These are phyloP conservation scores for Cyclocybe cylindracea DNA, from an alignment of 768 basidiomycete genomes.

Conservation along the genomic window DNA sequence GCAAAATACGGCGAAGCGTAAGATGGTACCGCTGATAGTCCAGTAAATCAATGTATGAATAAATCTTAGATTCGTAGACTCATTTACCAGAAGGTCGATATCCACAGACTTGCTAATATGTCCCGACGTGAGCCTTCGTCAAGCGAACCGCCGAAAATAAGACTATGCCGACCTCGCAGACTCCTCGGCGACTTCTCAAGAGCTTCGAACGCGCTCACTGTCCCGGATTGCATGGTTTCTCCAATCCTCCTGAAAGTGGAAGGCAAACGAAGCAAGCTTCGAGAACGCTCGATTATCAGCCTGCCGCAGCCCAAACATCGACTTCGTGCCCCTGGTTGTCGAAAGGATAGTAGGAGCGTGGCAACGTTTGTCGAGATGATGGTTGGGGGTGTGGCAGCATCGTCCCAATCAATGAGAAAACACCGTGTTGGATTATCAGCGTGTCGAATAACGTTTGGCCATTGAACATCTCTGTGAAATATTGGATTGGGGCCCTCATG, in stretches of 20 bases:
- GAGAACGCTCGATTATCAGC: too few relatives aligned
- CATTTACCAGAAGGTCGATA: background rate
- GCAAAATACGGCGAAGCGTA: constrained; percentile 30
- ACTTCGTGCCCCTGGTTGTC: too few relatives aligned
- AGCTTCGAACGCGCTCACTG: background rate
- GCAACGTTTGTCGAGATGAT: too few relatives aligned
- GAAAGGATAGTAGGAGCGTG: too few relatives aligned
- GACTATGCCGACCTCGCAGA: background rate
- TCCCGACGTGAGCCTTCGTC: background rate
- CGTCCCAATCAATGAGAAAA: constrained; percentile 4
- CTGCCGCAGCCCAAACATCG: too few relatives aligned
- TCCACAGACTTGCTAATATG: background rate
- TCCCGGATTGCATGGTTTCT: background rate
- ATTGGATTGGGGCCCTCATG: too few relatives aligned
- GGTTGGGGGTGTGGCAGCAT: constrained; percentile 5
- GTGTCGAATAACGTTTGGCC: background rate
- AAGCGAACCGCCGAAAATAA: background rate
- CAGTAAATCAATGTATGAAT: background rate
- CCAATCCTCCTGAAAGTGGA: background rate
- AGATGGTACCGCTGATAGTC: background rate
- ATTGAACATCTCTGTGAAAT: background rate
- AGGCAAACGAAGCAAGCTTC: background rate
- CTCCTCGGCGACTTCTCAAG: background rate
- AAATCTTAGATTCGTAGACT: background rate
- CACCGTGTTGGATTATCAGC: background rate